Evolutionary conservation across 495 filamentous ascomycete species (phyloP), one percentile per base, ranked within the genome.

Genomic region (Lepraria neglecta): DNA sequence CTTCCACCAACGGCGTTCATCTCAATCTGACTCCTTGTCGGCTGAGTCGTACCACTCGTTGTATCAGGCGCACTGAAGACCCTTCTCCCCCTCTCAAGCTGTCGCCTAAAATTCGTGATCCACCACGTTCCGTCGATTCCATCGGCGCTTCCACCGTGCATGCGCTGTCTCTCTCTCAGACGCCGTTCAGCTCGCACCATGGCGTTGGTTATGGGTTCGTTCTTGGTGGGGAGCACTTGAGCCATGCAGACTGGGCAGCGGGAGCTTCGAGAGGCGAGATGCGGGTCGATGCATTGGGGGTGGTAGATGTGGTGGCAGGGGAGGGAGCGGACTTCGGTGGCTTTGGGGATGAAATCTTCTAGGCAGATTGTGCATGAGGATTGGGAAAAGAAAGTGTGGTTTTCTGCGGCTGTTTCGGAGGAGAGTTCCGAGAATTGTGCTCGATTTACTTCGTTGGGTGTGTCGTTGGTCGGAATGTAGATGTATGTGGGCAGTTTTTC

Each of bases 251-350:
- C 72, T 1, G 92, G 92, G 67, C 92, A 97, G 14, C 95, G 78
- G 45, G 85, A 88, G 69, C 86, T 91, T 66, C 80, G 82, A 44
- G 81, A 74, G 52, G 76, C 74, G 46, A 97, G 76, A 64, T 90
- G 92, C 12, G 80, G 76, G 69, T 97, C 91, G 65, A 97, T 89
- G 70, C 92, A 97, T 46, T 84, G 85, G 3, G 89, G 84, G 59
- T 97, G 91, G 73, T 90, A 97, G 59, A 96, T 91, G 69, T 97
- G 92, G 0, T 87, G 82, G 65, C 92, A 97, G 0, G 88, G 85
- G 4, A 97, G 77, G 71, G 95, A 89, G 43, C 91, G 87, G 61
- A 96, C 88, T 27, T 80, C 80, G 0, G 90, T 86, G 17, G 70
- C 68, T 10, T 79, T 78, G 19, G 85, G 81, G 28, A 84, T 78